Percentiles rank a stretch among this genome's conserved stretches.
These are phyloP conservation scores for Sisymbrium irio DNA, from an alignment of 345 rosid genomes.

Conservation along the genomic window DNA sequence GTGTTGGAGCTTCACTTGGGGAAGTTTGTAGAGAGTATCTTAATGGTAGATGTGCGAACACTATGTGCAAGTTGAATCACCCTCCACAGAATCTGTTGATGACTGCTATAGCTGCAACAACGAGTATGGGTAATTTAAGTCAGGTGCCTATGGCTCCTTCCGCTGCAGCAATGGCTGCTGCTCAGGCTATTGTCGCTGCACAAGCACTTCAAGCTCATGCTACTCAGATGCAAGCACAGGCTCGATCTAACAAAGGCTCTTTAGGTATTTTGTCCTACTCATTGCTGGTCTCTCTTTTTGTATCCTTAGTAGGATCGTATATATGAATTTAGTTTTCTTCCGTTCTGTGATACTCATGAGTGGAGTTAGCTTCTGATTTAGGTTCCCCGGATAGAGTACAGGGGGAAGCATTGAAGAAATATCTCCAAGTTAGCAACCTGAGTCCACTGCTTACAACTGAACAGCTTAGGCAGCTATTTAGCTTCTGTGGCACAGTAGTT, in stretches of 20 bases:
- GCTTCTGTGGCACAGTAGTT: slow-evolving; percentile 86
- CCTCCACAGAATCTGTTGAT: slow-evolving; percentile 91
- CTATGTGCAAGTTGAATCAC: slow-evolving; percentile 84
- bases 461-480: slow-evolving; percentile 87
- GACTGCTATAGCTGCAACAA: slow-evolving; percentile 96
- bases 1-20: slow-evolving; percentile 93
- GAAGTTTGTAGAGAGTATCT: slow-evolving; percentile 96
- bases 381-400: slow-evolving; percentile 59
- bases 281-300: background rate
- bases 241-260: slow-evolving; percentile 60
- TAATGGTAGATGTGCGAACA: slow-evolving; percentile 71
- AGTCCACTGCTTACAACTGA: slow-evolving; percentile 88
- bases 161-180: slow-evolving; percentile 99
- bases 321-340: slow-evolving; percentile 9
- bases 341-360: slow-evolving; percentile 5
- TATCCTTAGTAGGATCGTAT: background rate
- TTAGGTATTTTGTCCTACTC: slow-evolving; percentile 48
- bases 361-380: slow-evolving; percentile 27
- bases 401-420: slow-evolving; percentile 68
- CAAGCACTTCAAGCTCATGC: slow-evolving; percentile 99
- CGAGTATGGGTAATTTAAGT: slow-evolving; percentile 81
- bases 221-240: slow-evolving; percentile 88
- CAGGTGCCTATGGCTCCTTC: slow-evolving; percentile 99
- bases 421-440: slow-evolving; percentile 95
- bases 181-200: slow-evolving; percentile 99